These are phyloP conservation scores for Cerrena zonata DNA, from an alignment of 1,284 basidiomycete species.

Conservation along the genomic window DNA sequence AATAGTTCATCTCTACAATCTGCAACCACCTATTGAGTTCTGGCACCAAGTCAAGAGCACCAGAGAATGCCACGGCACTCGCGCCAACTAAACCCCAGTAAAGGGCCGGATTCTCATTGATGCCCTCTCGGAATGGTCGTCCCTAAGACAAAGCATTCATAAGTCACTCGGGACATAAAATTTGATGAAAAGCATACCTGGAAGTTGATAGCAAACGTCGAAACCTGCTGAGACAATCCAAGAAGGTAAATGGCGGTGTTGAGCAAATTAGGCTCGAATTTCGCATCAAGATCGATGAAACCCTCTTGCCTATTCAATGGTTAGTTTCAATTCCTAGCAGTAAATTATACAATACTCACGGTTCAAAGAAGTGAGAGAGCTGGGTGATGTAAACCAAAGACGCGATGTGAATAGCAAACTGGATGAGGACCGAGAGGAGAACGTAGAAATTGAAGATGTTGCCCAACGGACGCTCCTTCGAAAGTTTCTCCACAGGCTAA, in stretches of 20 bases:
- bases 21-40: conserved; percentile 96
- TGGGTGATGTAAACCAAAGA: conserved; percentile 87
- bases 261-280: conserved; percentile 86
- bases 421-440: conserved; percentile 79
- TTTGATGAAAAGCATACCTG: conserved; percentile 44
- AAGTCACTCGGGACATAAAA: neutral
- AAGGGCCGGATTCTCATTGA: conserved; percentile 86
- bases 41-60: conserved; percentile 88
- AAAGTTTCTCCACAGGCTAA: conserved; percentile 87
- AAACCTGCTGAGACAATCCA: conserved; percentile 90
- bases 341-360: conserved; percentile 42
- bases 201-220: conserved; percentile 95
- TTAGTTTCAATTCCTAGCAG: conserved; percentile 12
- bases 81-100: conserved; percentile 87
- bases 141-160: conserved; percentile 42
- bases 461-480: conserved; percentile 82
- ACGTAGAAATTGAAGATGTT: conserved; percentile 97
- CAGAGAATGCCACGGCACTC: conserved; percentile 84
- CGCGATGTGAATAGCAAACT: conserved; percentile 87
- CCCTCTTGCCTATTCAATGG: conserved; percentile 55
- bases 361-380: conserved; percentile 71
- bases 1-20: conserved; percentile 82
- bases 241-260: conserved; percentile 94
- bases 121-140: conserved; percentile 92
- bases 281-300: conserved; percentile 84